Base-by-base conservation (phyloP, 164 flowering plant genomes). In the Umbellularia californica region DNA sequence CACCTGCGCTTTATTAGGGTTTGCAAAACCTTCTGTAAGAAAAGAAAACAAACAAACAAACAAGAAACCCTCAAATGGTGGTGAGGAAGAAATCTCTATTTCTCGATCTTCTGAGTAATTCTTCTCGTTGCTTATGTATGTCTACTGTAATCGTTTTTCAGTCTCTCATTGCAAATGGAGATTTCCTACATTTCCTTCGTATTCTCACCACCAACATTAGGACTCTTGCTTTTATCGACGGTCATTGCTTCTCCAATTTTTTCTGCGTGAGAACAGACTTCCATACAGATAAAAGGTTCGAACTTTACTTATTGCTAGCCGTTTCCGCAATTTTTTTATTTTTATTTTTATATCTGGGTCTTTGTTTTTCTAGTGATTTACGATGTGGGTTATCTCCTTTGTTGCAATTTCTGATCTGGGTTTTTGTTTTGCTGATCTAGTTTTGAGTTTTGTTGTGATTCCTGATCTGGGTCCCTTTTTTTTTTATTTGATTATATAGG, bases 121-220 rank as follows among this genome's bases (percentile, higher is more conserved):
- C 65, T 50, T 10, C 15, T 73, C 23, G 2, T 15, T 24, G 41
- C 47, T 41, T 12, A 67, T 30, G 3, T 20, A 67, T 19, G 28
- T 64, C 17, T 33, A 27, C 19, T 66, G 27, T 4, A 13, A 28
- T 67, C 33, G 15, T 27, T 66, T 50, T 71, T 65, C 76, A 81
- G 83, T 72, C 77, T 3, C 25, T 74, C 30, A 58, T 75, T 65
- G 80, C 52, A 15, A 65, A 3, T 14, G 79, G 60, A 69, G 78
- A 78, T 69, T 60, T 75, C 69, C 79, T 69, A 27, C 55, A 65
- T 27, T 72, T 70, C 67, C 69, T 78, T 23, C 69, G 77, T 20
- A 28, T 78, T 22, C 20, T 70, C 24, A 69, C 76, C 69, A 30
- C 71, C 33, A 70, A 68, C 63, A 28, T 69, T 73, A 65, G 78